Percentiles rank a stretch among this genome's conserved stretches.
Conservation (phyloP, 306 rosid genomes). For the Nissolia schottii region DNA sequence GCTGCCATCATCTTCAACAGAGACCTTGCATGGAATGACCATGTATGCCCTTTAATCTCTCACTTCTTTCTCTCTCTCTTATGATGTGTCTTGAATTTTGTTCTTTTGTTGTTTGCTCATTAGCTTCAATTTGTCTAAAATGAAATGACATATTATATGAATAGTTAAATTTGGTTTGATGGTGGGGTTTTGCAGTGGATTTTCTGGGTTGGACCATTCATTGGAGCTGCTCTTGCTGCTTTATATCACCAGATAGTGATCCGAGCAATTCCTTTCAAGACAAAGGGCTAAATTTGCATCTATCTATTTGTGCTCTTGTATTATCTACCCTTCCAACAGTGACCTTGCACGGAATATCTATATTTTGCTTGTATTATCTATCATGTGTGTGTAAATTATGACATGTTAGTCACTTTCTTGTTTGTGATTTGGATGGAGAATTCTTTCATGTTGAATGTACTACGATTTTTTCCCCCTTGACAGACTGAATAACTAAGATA, state of each 20-base stretch:
- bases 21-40: constrained; percentile 77
- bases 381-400: constrained; percentile 35
- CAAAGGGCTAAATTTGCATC: constrained; percentile 38
- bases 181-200: constrained; percentile 79
- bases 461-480: neutral
- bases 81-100: neutral
- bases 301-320: neutral
- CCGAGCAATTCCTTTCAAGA: constrained; percentile 90
- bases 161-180: neutral
- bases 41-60: constrained; percentile 29
- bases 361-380: neutral
- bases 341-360: neutral
- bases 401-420: neutral
- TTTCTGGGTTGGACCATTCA: constrained; percentile 96
- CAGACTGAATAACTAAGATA: too few relatives aligned
- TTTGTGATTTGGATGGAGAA: constrained; percentile 30
- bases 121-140: too few relatives aligned
- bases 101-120: neutral
- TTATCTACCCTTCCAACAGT: too few relatives aligned
- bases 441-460: constrained; percentile 22
- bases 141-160: neutral
- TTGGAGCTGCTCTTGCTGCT: constrained; percentile 92
- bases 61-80: neutral
- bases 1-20: constrained; percentile 84
- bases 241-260: constrained; percentile 77